Evolutionary conservation across 2,329 filamentous ascomycete species (phyloP).

Genomic region (Lachnellula hyalina): DNA sequence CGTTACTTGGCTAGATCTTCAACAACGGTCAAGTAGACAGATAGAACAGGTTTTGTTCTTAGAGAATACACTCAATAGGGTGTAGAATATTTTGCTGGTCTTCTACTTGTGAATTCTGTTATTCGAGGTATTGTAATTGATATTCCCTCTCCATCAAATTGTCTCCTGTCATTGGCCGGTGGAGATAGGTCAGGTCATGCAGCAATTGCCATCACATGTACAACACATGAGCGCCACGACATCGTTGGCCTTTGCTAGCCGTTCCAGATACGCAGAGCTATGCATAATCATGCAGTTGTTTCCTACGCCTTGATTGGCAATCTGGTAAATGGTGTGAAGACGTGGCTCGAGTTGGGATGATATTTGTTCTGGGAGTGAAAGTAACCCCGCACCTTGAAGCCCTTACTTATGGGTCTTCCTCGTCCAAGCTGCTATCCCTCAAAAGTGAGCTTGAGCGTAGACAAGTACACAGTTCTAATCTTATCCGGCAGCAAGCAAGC

Average conservation of each 20-base stretch:
- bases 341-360: neutral
- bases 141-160: neutral
- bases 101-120: neutral
- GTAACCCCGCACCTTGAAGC: neutral
- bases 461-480: neutral
- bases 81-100: neutral
- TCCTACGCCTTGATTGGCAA: neutral
- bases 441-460: neutral
- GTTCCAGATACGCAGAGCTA: neutral
- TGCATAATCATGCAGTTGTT: neutral
- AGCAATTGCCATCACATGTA: neutral
- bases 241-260: neutral
- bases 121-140: neutral
- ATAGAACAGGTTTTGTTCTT: slow-evolving; percentile 18
- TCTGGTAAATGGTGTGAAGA: neutral
- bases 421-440: neutral
- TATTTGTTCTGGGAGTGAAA: neutral
- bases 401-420: neutral
- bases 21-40: slow-evolving; percentile 35
- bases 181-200: neutral
- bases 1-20: slow-evolving; percentile 37
- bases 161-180: neutral
- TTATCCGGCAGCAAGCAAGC: neutral
- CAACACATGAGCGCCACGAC: neutral
- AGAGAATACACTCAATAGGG: slow-evolving; percentile 1